Percentiles rank a stretch among this genome's conserved stretches.
Conservation (phyloP, 805 yeast species). For the Saturnispora ahearnii region DNA sequence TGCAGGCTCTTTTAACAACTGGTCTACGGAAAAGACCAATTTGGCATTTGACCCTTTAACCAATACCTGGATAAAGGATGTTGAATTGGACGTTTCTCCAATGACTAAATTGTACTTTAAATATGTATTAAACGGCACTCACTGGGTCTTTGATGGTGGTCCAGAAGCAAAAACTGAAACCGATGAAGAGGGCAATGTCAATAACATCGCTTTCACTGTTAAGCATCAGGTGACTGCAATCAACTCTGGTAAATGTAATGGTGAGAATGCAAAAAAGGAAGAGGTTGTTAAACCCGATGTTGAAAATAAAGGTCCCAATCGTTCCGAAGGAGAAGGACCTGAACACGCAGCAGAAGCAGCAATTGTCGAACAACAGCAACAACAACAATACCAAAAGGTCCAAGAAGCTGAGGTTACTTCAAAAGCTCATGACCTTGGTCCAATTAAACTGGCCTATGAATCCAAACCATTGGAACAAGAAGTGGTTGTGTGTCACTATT, state of each 20-base stretch:
- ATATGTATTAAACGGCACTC: conserved; percentile 20
- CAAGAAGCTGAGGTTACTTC: no score
- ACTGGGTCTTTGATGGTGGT: conserved; percentile 22
- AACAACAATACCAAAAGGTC: no score
- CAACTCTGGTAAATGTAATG: not conserved
- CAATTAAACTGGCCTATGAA: no score
- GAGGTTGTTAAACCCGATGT: not conserved
- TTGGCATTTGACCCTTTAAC: conserved; percentile 7
- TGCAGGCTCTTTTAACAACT: conserved; percentile 18
- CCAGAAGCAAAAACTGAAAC: conserved; percentile 14
- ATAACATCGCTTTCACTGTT: conserved; percentile 17
- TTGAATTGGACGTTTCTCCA: not conserved
- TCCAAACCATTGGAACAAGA: no score
- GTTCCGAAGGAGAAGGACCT: no score
- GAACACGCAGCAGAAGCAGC: no score
- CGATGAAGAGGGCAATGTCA: conserved; percentile 22
- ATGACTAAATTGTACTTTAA: conserved; percentile 19
- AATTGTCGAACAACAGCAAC: no score
- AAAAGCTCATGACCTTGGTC: no score
- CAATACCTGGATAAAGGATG: conserved; percentile 5
- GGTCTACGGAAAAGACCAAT: conserved; percentile 11
- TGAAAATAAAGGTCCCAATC: not conserved
- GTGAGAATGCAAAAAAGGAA: not conserved
- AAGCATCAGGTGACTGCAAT: not conserved
- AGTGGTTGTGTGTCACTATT: no score